A percentile compares a stretch with the other conserved stretches of the same genome.
Conservation (phyloP, 2,329 filamentous ascomycete genomes). For the Zelopaecilomyces penicillatus region DNA sequence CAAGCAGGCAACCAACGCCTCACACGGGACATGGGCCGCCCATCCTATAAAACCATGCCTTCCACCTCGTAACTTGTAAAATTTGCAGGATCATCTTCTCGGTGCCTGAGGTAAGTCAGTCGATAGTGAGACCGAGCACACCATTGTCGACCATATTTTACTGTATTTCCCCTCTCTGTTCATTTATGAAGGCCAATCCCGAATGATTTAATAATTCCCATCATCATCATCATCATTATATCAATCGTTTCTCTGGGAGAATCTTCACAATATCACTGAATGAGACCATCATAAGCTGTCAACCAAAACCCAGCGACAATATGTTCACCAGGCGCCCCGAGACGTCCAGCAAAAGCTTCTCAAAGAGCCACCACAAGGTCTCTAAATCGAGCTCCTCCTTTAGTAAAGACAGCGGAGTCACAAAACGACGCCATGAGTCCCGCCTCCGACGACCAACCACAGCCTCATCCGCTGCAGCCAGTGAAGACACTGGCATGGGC, state of each 20-base stretch:
- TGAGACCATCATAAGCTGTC: background rate
- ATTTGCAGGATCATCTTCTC: constrained; percentile 12
- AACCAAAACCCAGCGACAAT: constrained; percentile 5
- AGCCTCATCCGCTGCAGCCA: constrained; percentile 29
- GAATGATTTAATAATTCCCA: background rate
- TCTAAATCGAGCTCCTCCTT: constrained; percentile 47
- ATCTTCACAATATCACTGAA: no score
- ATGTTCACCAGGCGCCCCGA: constrained; percentile 44
- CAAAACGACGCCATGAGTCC: constrained; percentile 46
- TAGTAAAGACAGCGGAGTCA: constrained; percentile 44
- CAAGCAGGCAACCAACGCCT: constrained; percentile 8
- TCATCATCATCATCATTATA: background rate
- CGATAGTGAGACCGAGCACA: constrained; percentile 36
- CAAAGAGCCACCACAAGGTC: constrained; percentile 38
- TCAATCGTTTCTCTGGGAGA: background rate
- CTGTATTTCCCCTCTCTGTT: constrained; percentile 9
- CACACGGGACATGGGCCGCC: background rate
- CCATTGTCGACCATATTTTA: constrained; percentile 9
- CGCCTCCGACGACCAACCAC: constrained; percentile 40
- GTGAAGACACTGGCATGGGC: constrained; percentile 31
- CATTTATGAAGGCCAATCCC: background rate
- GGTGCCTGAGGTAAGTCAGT: constrained; percentile 26
- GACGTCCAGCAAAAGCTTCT: constrained; percentile 41
- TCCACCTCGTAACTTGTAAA: constrained; percentile 11
- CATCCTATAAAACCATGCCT: constrained; percentile 14